Evolutionary conservation across 331 rosid species (phyloP), one percentile per base, ranked within the genome.

Genomic region (Stylosanthes scabra): DNA sequence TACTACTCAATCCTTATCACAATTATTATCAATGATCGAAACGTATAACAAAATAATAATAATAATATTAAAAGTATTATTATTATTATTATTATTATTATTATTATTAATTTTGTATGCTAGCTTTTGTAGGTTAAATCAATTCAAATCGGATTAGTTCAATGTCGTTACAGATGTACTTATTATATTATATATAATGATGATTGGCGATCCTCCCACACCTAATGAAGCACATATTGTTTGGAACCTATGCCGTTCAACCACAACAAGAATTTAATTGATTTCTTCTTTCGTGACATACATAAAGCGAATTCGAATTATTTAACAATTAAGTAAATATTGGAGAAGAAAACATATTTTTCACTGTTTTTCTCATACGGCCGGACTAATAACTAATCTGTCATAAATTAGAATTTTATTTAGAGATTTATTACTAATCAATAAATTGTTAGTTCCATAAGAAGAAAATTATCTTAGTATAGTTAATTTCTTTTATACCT

Each of bases 31-130:
- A n/a, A 5, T n/a, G 66, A 60, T 34, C 20, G 11, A 60, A 34
- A 60, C 13, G 66, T 60, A 31, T 37, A 34, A 60, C 66, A 60
- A 34, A 31, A 31, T 31, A 31, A 60, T 59, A 41, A 60, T 59
- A 41, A 20, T 20, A 20, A 20, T 20, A 20, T 20, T 20, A 20
- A 20, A 20, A 20, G 25, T 20, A 20, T 20, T 20, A 20, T 20
- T 20, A 20, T 20, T 20, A 20, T 20, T 20, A 20, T 20, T 20
- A 20, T 20, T 20, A 20, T 20, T 20, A 20, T 20, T 20, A 20
- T 25, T 11, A 13, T 59, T 25, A 57, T 57, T 10, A 51, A 51
- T 51, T 8, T 51, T 7, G 57, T 51, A 51, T 14, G 49, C 13
- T 20, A 20, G 25, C 25, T 11, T 12, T 3, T 13, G 14, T 61